phyloP scores from a whole-genome alignment of 73 alveolate genomes.

The Paramecium biaurelia region DNA sequence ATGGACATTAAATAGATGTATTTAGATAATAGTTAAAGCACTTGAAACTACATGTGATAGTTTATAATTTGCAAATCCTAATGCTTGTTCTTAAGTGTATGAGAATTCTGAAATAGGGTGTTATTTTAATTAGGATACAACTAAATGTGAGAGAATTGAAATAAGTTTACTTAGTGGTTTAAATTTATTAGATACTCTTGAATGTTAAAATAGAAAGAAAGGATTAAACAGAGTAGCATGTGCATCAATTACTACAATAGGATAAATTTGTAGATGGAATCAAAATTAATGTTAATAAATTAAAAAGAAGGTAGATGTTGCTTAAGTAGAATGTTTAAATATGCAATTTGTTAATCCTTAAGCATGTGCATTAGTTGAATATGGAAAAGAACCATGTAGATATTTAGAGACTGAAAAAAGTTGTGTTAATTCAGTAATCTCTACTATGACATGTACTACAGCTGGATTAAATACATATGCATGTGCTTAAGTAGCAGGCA shows the following conservation, averaged over 20 bases:
- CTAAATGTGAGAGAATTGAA: neutral
- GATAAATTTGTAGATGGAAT: constrained; percentile 17
- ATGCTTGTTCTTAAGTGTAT: neutral
- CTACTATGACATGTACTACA: neutral
- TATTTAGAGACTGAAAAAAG: neutral
- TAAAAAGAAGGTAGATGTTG: neutral
- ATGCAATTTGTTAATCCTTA: neutral
- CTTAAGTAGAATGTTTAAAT: neutral
- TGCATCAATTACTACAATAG: neutral
- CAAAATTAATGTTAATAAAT: neutral
- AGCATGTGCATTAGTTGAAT: neutral
- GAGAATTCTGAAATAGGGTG: neutral
- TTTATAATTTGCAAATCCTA: neutral
- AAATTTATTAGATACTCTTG: neutral
- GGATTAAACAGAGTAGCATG: constrained; percentile 17
- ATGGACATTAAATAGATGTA: neutral
- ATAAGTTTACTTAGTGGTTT: neutral
- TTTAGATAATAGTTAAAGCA: neutral
- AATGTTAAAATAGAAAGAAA: neutral
- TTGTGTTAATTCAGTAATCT: neutral
- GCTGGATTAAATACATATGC: neutral
- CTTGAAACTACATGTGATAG: neutral
- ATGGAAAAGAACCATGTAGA: neutral
- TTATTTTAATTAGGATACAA: neutral
- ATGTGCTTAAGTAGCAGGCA: neutral